Base-by-base conservation (phyloP, 1,284 basidiomycete species). In the Cryptococcus sp. region DNA sequence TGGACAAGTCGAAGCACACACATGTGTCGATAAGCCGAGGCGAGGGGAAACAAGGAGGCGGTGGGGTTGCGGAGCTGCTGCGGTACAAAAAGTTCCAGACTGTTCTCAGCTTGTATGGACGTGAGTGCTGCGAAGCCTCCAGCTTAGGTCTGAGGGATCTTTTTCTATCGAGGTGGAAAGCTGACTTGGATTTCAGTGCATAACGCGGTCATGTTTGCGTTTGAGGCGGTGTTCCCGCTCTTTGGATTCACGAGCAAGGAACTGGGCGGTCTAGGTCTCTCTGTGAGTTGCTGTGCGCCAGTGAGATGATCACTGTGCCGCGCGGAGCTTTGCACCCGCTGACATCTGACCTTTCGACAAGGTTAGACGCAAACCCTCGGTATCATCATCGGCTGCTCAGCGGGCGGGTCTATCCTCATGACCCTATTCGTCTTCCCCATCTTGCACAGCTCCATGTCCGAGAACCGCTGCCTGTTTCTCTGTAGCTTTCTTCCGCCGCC, bases 161-260 rank as follows among this genome's bases (percentile, higher is more conserved):
- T 9, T 9, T 4, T 33, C 28, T 33, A 4, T 33, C 28, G 28
- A 33, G 28, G 5, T 5, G 28, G 9, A 33, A 9, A 6, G 11
- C 35, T 43, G 16, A 45, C 40, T 38, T 12, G n/a, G 28, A 6
- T n/a, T 18, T 3, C 43, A 69, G 69, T 70, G 42, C 57, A 60
- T 35, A 69, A 72, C 37, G 63, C 53, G 0, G 61, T 71, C 21
- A 64, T 64, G 58, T 72, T 70, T 44, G 57, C 63, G 2, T 74
- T 66, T 60, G 72, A 74, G 45, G 71, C 70, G 11, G 54, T 72
- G 13, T 74, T 65, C 42, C 72, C 72, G 5, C 52, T 74, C 13
- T 74, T 69, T 46, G 64, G 65, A 0, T 74, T 70, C 50, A 72
- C 70, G 9, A 60, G 56, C 46, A 61, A 62, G 38, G 58, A 63